A percentile compares a stretch with the other conserved stretches of the same genome.
phyloP scores from a whole-genome alignment of 345 rosid species.

The Physaria fendleri region DNA sequence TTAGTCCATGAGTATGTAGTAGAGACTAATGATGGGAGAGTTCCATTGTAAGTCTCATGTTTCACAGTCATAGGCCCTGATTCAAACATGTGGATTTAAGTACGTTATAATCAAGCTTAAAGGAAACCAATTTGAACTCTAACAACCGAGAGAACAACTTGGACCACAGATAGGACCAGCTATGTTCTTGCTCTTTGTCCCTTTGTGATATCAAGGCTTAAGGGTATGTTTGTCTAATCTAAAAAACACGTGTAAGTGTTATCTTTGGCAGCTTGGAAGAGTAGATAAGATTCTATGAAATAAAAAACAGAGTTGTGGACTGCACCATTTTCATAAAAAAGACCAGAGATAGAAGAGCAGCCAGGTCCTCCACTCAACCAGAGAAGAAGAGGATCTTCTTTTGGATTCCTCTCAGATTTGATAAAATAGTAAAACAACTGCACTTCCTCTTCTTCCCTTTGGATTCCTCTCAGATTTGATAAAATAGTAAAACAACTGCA shows the following conservation, averaged over 20 bases:
- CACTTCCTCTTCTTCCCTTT: slow-evolving; percentile 36
- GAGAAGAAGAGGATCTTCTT: slow-evolving; percentile 46
- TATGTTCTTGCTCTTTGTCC: no score
- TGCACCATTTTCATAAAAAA: slow-evolving; percentile 21
- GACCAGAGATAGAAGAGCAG: slow-evolving; percentile 43
- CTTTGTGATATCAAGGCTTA: no score
- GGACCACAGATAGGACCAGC: no score
- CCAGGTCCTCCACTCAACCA: slow-evolving; percentile 83
- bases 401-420: slow-evolving; percentile 48
- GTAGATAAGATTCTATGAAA: not conserved
- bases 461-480: no score
- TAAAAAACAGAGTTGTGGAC: no score
- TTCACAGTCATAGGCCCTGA: slow-evolving; percentile 56
- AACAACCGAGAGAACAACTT: no score
- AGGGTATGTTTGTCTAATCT: not conserved
- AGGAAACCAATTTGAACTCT: no score
- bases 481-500: no score
- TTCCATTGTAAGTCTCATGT: slow-evolving; percentile 48
- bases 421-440: slow-evolving; percentile 59
- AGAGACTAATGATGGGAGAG: slow-evolving; percentile 46
- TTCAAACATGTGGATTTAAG: not conserved
- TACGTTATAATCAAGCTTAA: no score
- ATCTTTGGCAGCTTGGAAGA: no score
- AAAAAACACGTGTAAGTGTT: not conserved
- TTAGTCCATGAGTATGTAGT: slow-evolving; percentile 73